Evolutionary conservation across 2,329 filamentous ascomycete species (phyloP).

Genomic region (Atkinsonella texensis): DNA sequence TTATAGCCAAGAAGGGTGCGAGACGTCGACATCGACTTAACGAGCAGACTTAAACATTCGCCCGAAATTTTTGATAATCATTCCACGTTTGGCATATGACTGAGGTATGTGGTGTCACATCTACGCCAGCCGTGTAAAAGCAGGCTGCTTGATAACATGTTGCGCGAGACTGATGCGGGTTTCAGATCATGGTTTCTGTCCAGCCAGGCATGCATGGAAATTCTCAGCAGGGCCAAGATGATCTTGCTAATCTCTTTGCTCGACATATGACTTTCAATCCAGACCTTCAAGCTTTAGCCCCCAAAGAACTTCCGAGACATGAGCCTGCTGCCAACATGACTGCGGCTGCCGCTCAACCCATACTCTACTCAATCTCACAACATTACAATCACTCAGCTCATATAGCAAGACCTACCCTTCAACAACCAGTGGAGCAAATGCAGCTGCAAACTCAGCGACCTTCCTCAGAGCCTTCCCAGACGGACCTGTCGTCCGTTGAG

Average conservation of each 20-base stretch:
- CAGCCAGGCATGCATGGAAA: constrained; percentile 17
- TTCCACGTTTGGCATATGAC: not conserved
- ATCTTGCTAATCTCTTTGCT: constrained; percentile 69
- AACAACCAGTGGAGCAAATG: constrained; percentile 14
- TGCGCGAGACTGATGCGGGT: not conserved
- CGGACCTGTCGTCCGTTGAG: constrained; percentile 39
- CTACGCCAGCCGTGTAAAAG: not conserved
- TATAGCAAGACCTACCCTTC: constrained; percentile 23
- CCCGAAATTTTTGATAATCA: not conserved
- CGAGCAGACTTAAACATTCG: not conserved
- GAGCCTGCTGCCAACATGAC: constrained; percentile 14
- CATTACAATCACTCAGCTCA: constrained; percentile 80
- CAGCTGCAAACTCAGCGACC: constrained; percentile 28
- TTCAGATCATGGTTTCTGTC: constrained; percentile 26
- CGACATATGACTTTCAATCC: constrained; percentile 58
- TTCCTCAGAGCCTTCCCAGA: constrained; percentile 38
- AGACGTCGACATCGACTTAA: not conserved
- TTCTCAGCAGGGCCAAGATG: constrained; percentile 55
- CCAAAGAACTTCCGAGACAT: constrained; percentile 19
- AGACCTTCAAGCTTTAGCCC: constrained; percentile 15
- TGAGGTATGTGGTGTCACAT: constrained; percentile 3
- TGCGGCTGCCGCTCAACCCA: constrained; percentile 25
- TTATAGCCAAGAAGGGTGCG: not conserved
- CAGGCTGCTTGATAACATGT: not conserved
- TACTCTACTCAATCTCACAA: constrained; percentile 64